phyloP scores from a whole-genome alignment of 73 alveolate species.

The Tetrahymena malaccensis region DNA sequence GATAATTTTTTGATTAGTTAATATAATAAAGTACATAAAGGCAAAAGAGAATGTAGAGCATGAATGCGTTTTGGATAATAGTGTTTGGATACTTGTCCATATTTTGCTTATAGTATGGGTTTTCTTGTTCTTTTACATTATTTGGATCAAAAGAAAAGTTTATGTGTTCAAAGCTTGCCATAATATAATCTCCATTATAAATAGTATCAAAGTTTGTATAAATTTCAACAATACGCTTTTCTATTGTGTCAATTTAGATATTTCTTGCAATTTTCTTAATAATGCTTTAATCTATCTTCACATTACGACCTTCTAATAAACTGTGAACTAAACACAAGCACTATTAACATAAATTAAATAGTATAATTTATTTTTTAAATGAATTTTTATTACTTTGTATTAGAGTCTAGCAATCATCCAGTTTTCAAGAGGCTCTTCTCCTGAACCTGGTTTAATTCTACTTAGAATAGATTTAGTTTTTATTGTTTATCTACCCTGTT shows the following conservation, averaged over 20 bases:
- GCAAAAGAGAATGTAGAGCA: neutral
- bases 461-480: neutral
- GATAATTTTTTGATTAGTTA: neutral
- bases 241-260: neutral
- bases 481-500: neutral
- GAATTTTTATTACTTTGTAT: neutral
- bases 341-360: neutral
- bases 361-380: neutral
- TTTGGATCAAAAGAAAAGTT: neutral
- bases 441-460: neutral
- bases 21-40: neutral
- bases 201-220: neutral
- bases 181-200: neutral
- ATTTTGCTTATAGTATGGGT: neutral
- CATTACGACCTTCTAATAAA: neutral
- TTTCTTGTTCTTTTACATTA: neutral
- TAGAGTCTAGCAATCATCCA: neutral
- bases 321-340: neutral
- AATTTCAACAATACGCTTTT: neutral
- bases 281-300: neutral
- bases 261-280: neutral
- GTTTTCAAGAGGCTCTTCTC: neutral
- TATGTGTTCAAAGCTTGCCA: neutral
- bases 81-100: slow-evolving; percentile 32
- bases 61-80: neutral